Percentiles rank a stretch among this genome's conserved stretches.
phyloP scores from a whole-genome alignment of 495 filamentous ascomycete species.

The Monascus purpureus region DNA sequence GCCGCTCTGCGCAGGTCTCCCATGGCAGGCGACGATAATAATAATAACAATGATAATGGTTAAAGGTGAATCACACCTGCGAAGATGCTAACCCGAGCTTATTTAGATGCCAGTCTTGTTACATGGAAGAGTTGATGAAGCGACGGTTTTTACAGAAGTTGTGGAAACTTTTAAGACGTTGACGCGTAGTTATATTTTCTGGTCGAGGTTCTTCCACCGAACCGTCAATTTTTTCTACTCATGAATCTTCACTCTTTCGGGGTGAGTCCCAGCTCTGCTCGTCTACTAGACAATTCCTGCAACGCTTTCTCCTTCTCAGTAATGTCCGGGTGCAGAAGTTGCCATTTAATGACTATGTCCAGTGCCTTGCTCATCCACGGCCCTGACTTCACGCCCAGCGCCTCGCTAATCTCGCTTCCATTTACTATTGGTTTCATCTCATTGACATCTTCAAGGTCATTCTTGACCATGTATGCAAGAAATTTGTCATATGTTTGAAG shows the following conservation, averaged over 20 bases:
- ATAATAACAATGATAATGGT: no score
- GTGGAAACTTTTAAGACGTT: no score
- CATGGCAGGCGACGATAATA: constrained; percentile 12
- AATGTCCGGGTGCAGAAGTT: constrained; percentile 60
- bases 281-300: constrained; percentile 43
- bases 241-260: no score
- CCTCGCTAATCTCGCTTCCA: constrained; percentile 48
- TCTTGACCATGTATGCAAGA: constrained; percentile 26
- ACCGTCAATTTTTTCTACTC: no score
- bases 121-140: no score
- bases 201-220: no score
- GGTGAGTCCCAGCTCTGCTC: constrained; percentile 40
- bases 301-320: constrained; percentile 47
- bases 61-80: no score
- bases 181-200: no score
- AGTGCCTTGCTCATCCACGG: constrained; percentile 67
- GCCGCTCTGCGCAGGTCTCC: constrained; percentile 20
- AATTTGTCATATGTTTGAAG: constrained; percentile 31
- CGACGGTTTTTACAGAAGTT: no score
- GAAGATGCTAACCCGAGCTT: no score
- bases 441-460: constrained; percentile 27
- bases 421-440: constrained; percentile 47
- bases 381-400: constrained; percentile 48
- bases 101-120: no score
- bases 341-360: constrained; percentile 65